These are phyloP conservation scores for Boechera divaricarpa DNA, from an alignment of 345 rosid species.

Conservation along the genomic window DNA sequence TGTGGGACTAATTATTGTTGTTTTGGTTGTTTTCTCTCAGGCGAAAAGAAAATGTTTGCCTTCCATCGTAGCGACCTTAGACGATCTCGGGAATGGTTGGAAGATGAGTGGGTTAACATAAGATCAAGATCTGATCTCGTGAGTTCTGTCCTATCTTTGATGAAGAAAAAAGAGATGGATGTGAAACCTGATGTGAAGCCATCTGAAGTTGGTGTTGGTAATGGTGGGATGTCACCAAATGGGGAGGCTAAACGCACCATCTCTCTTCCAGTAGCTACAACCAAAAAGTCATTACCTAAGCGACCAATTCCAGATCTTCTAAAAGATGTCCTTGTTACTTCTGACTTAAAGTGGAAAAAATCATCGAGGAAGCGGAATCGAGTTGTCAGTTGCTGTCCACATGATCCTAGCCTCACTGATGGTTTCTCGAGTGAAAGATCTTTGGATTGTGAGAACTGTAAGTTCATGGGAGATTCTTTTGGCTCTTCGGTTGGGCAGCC, in stretches of 20 bases:
- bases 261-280: constrained; percentile 37
- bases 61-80: constrained; percentile 56
- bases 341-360: constrained; percentile 65
- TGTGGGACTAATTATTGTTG: constrained; percentile 8
- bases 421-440: constrained; percentile 37
- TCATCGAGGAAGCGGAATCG: constrained; percentile 65
- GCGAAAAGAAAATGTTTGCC: constrained; percentile 62
- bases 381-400: constrained; percentile 38
- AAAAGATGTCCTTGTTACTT: constrained; percentile 55
- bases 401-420: constrained; percentile 35
- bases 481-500: constrained; percentile 55
- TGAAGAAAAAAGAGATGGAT: constrained; percentile 43
- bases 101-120: constrained; percentile 59
- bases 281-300: constrained; percentile 26
- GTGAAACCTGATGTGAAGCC: constrained; percentile 39
- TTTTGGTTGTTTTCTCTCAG: constrained; percentile 46
- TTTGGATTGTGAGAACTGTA: constrained; percentile 70
- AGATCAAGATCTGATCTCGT: constrained; percentile 55
- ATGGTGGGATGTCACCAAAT: constrained; percentile 29
- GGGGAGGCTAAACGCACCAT: constrained; percentile 31
- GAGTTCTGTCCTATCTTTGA: constrained; percentile 37
- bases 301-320: constrained; percentile 56
- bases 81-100: constrained; percentile 73
- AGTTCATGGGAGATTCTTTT: constrained; percentile 60
- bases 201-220: constrained; percentile 34